Evolutionary conservation across 208 protist genomes (phyloP), one percentile per base, ranked within the genome.

Genomic region (Leishmania tropica): DNA sequence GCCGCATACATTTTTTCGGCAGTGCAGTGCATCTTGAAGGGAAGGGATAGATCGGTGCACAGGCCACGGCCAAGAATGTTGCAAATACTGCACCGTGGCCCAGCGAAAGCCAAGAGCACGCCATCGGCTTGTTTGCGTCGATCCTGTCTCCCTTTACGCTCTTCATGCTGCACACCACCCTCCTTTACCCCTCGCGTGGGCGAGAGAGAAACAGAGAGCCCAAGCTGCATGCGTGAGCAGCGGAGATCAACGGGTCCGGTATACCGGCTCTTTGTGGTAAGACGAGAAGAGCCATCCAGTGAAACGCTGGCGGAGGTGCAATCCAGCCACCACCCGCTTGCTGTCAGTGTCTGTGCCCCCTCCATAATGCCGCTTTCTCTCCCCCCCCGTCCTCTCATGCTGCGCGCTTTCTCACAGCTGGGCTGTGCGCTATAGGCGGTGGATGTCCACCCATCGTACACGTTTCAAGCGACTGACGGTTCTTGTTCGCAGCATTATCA

Each of bases 81-180:
- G 76, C 76, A 3, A 87, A 84, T 45, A 45, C 42, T 6, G 76
- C n/a, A 60, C 21, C 0, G 51, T 76, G 8, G 81, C 31, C 31
- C 31, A 31, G 7, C 56, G 24, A 15, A 40, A 24, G 35, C 35
- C 68, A 48, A 48, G 21, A 28, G 35, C 79, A 62, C 80, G 68
- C 80, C 13, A 54, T 42, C 75, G 74, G 51, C 0, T 75, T 64
- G 3, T 83, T 79, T 64, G 67, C 54, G 40, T 78, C 65, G 21
- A 24, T 53, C 8, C 10, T 67, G 47, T 64, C 51, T 11, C 67
- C 31, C 5, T 54, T 79, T 28, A 35, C 56, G 45, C 37, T 71
- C 17, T 83, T 64, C 75, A 51, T 75, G 56, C 24, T 83, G 31
- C 64, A 79, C 80, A 83, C 80, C 31, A 73, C 80, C 19, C 45